Evolutionary conservation across 2,329 filamentous ascomycete genomes (phyloP), one percentile per base, ranked within the genome.

Genomic region (Epichloe brachyelytri): DNA sequence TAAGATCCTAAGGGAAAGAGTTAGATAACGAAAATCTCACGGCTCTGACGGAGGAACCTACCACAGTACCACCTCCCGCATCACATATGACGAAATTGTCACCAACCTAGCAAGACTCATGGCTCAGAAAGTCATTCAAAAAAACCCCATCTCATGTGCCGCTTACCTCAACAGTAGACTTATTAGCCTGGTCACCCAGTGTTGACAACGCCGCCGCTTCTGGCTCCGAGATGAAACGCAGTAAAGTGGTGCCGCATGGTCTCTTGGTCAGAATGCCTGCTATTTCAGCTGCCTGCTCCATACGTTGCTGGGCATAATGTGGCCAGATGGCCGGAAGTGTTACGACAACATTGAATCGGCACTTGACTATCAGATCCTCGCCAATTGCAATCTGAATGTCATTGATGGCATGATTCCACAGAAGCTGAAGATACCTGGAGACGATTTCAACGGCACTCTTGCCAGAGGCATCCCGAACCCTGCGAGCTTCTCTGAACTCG

Each of bases 291-390:
- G 70, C 72, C 0, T 63, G 45, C 0, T 58, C 54, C 71, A 75
- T 74, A 0, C 61, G 52, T 0, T 51, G 20, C 1, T 64, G 63
- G 1, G 67, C 66, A 49, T 71, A 70, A 0, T 63, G 56, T 0
- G 68, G 66, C 71, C 72, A 75, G 8, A 75, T 73, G 0, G 72
- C 72, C 0, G 72, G 72, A 0, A 75, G 38, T 0, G 72, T 74
- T 1, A 72, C 54, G 1, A 73, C 62, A 3, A 75, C 56, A 12
- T 68, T 60, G 11, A 73, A 61, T 0, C 36, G 57, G 5, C 58
- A 55, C 8, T 52, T 48, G 0, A 59, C 53, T 0, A 67, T 30
- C 0, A 65, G 52, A 0, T 53, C 45, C 0, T 52, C n/a, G 0
- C 65, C 65, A 4, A 59, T 44, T 0, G 60, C 55, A 20, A 53